Base-by-base conservation (phyloP, 2,329 filamentous ascomycete genomes). In the Dryadomyces quercus-mongolicae region DNA sequence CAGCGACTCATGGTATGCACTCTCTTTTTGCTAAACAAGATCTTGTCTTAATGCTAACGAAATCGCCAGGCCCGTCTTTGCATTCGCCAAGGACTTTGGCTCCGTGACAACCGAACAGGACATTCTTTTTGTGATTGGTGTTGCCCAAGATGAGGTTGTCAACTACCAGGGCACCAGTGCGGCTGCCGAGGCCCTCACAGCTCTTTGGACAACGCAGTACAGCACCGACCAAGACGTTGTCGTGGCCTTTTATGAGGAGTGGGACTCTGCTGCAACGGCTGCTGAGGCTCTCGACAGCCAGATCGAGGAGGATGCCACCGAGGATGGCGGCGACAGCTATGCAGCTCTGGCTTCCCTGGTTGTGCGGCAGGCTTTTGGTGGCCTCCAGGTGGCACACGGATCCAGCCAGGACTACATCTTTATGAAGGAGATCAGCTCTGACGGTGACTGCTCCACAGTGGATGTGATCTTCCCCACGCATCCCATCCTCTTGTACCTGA, bases 391-490 rank as follows among this genome's bases (percentile, higher is more conserved):
- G 63, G 79, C 84, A 9, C 81, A 86, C 53, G 86, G 86, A 15
- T 71, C 80, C 3, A 73, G 83, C 1, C 77, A 85, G 55, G 84
- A 85, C 0, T 77, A 91, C 53, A 69, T 95, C 15, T 95, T 95
- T 70, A 70, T 94, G 53, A 95, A 95, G 66, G 89, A 95, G 66
- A 94, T 95, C 63, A 89, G 85, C 57, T 92, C 86, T 3, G 85
- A 94, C 64, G 88, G 89, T 43, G 92, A 95, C 62, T 83, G 84
- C 59, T 87, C 94, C 65, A 95, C 89, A 0, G 88, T 94, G 18
- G 87, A 91, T 69, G 86, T 93, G 46, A 89, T 93, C 59, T 92
- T 88, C 70, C 88, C 88, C 0, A 78, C 86, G 0, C 89, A 88
- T 66, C 86, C 88, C 0, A 90, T 91, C 72, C 90, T 91, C 68